Conservation (phyloP, 805 yeast species). For the Blastobotrys chiropterorum region DNA sequence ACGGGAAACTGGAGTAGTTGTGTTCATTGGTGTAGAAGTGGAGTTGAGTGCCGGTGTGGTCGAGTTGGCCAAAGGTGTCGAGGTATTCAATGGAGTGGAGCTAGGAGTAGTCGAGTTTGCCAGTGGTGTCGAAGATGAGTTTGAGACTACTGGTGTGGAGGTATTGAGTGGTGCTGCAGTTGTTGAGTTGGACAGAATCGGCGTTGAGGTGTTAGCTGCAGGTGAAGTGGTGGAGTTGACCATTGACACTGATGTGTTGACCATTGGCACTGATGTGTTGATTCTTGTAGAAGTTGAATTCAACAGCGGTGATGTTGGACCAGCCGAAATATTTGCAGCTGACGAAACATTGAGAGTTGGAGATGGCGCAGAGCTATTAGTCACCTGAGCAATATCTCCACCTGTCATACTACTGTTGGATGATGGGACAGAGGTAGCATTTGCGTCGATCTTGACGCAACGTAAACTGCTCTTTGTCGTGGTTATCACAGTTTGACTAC, state of each 20-base stretch:
- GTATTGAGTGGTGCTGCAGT: not conserved
- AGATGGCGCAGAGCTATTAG: not conserved
- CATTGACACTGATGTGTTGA: not conserved
- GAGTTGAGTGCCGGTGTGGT: not conserved
- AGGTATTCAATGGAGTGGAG: not conserved
- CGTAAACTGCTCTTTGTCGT: not conserved
- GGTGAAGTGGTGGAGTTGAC: not conserved
- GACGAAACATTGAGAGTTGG: not conserved
- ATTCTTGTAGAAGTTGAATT: not conserved
- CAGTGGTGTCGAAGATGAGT: not conserved
- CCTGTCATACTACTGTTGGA: not conserved
- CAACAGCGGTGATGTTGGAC: not conserved
- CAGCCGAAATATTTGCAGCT: not conserved
- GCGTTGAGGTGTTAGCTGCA: not conserved
- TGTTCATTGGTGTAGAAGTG: not conserved
- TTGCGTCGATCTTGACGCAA: not conserved
- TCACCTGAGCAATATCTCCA: not conserved
- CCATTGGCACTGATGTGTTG: not conserved
- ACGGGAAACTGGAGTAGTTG: not conserved
- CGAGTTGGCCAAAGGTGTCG: not conserved
- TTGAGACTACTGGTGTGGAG: not conserved
- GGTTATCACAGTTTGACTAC: not conserved
- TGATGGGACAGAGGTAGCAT: not conserved
- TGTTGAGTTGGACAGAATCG: not conserved
- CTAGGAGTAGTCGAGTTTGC: not conserved